Evolutionary conservation across 768 basidiomycete species (phyloP).

Genomic region (Tulasnella sp.): DNA sequence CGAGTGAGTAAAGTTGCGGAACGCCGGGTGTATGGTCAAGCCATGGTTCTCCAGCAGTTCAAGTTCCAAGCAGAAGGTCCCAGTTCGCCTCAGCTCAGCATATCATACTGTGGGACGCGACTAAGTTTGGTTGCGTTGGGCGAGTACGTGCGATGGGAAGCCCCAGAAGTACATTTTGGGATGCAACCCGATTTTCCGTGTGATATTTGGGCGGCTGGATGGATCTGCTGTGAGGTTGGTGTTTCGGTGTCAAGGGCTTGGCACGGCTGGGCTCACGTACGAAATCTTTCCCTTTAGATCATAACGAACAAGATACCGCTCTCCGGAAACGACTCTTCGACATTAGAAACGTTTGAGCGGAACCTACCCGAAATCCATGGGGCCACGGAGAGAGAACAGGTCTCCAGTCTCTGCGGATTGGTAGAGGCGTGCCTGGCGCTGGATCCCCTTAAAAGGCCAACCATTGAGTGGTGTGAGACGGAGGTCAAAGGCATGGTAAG

Average conservation of each 20-base stretch:
- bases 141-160: not conserved
- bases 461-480: too few relatives aligned
- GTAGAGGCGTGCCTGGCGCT: too few relatives aligned
- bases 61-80: not conserved
- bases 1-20: not conserved
- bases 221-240: not conserved
- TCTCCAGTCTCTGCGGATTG: too few relatives aligned
- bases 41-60: not conserved
- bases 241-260: not conserved
- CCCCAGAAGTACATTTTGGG: not conserved
- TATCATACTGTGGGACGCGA: not conserved
- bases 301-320: not conserved
- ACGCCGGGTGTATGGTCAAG: not conserved
- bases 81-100: not conserved
- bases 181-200: not conserved
- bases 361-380: too few relatives aligned
- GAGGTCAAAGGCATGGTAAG: too few relatives aligned
- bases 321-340: not conserved
- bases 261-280: not conserved
- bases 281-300: not conserved
- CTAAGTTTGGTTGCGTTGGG: not conserved
- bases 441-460: too few relatives aligned
- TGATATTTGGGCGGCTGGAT: not conserved
- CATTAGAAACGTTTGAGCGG: too few relatives aligned
- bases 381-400: too few relatives aligned